Conservation (phyloP, 371 early-diverging fungal genomes). For the Saksenaea vasiformis region DNA sequence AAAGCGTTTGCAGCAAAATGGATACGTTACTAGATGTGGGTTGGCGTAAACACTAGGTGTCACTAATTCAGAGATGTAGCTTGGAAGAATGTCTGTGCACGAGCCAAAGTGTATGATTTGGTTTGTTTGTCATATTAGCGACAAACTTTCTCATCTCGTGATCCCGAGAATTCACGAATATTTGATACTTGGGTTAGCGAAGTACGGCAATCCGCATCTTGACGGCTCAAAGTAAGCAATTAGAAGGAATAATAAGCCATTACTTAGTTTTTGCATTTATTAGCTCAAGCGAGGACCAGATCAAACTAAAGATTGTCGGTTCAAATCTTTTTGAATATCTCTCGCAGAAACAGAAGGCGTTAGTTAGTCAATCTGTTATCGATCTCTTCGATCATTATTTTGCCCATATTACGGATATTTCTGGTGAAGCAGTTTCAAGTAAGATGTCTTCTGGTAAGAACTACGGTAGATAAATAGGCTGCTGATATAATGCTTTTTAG, state of each 20-base stretch:
- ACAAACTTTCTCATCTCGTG: constrained; percentile 25
- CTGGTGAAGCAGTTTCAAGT: neutral
- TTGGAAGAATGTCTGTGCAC: constrained; percentile 11
- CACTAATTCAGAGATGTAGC: neutral
- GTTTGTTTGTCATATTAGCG: constrained; percentile 29
- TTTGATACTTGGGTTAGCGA: constrained; percentile 22
- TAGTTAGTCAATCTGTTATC: constrained; percentile 17
- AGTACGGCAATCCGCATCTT: constrained; percentile 29
- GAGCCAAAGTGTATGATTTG: constrained; percentile 24
- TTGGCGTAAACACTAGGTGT: neutral
- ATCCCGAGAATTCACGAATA: constrained; percentile 30
- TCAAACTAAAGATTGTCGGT: constrained; percentile 15
- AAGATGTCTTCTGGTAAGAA: neutral
- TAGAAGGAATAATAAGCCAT: neutral
- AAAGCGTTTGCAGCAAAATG: constrained; percentile 2
- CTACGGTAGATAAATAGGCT: neutral
- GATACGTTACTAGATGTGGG: constrained; percentile 15
- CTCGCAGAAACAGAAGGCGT: constrained; percentile 10
- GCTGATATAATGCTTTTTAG: neutral
- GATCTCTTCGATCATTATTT: constrained; percentile 20
- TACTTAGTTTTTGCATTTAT: neutral
- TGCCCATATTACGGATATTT: neutral
- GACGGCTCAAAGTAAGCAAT: constrained; percentile 10
- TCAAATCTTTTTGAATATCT: constrained; percentile 24
- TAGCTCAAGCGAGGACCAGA: constrained; percentile 5